Evolutionary conservation across 106 monocot genomes (phyloP), one percentile per base, ranked within the genome.

Genomic region (Dioscorea dumetorum): DNA sequence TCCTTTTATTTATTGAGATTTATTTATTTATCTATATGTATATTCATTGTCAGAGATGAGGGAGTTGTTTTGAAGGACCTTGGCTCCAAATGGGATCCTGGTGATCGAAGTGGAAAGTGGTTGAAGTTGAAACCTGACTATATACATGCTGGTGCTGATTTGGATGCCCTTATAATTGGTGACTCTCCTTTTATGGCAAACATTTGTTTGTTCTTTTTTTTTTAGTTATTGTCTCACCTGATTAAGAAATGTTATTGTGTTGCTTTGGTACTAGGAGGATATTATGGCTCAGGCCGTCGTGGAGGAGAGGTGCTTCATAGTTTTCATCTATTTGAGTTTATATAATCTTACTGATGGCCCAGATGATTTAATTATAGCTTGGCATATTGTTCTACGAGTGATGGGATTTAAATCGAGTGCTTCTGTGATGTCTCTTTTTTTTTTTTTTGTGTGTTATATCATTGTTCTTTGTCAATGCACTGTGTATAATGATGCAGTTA

Each of bases 121-220:
- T 77, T 99, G 80, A 99, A 93, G 72, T 71, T 99, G 73, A 99
- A 99, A 58, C 93, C 99, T 67, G 99, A 93, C 77, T 99, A 99
- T 61, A 87, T 99, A 71, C 99, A 87, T 78, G 87, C 93, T 65
- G 87, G 87, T 79, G 73, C 93, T 67, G 99, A 99, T 72, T 85
- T 99, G 64, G 99, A 93, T 99, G 93, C 83, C 71, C 74, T 99
- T 66, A 99, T 99, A 60, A 88, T 95, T 76, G 91, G 95, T 95
- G 28, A 56, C 68, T 67, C 62, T 48, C 48, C 33, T 50, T 49
- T 48, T 28, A 20, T 20, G 19, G n/a, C 4, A 22, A 20, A 20
- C 4, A 59, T 59, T 4, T 59, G 59, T 59, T 32, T 24, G 33
- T 1, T n/a, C 33, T 0, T 14, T 15, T 0, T 35, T 64, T 32